Percentiles rank a stretch among this genome's conserved stretches.
These are phyloP conservation scores for Colletotrichum horii DNA, from an alignment of 2,329 filamentous ascomycete genomes.

Conservation along the genomic window DNA sequence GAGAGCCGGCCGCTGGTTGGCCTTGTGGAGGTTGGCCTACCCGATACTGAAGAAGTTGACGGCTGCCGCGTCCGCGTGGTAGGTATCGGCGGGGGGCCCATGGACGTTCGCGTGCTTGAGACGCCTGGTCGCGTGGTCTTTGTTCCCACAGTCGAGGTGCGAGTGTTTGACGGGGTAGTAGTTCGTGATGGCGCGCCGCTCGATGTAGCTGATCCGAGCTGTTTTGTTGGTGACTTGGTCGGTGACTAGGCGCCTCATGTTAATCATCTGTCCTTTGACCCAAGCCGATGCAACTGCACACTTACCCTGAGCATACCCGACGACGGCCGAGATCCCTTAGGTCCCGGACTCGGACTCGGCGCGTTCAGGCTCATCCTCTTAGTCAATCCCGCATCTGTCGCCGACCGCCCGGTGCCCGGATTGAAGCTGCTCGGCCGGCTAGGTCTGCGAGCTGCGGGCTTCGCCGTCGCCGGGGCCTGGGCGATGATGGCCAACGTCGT, in stretches of 20 bases:
- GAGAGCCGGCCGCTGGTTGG: slow-evolving; percentile 47
- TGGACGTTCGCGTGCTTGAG: slow-evolving; percentile 63
- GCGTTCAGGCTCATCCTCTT: slow-evolving; percentile 75
- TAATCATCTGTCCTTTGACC: neutral
- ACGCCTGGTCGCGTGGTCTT: slow-evolving; percentile 60
- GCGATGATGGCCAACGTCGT: slow-evolving; percentile 67
- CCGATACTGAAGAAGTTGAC: slow-evolving; percentile 45
- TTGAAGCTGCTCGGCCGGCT: slow-evolving; percentile 57
- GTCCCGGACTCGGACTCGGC: slow-evolving; percentile 73
- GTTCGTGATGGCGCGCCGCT: slow-evolving; percentile 67
- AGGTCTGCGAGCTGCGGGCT: slow-evolving; percentile 40
- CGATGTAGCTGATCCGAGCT: slow-evolving; percentile 60
- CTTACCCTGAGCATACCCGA: slow-evolving; percentile 62
- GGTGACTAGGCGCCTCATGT: slow-evolving; percentile 61
- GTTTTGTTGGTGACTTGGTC: slow-evolving; percentile 81
- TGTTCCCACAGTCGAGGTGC: slow-evolving; percentile 45
- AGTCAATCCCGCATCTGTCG: slow-evolving; percentile 56
- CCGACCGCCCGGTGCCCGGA: slow-evolving; percentile 42
- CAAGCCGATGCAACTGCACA: neutral
- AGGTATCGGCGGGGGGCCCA: slow-evolving; percentile 68
- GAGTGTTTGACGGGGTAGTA: slow-evolving; percentile 65
- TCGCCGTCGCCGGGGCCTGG: slow-evolving; percentile 43
- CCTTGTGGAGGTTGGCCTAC: slow-evolving; percentile 34
- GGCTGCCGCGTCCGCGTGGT: slow-evolving; percentile 47
- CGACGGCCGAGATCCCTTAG: slow-evolving; percentile 58